Evolutionary conservation across 139 green algal species (phyloP).

Genomic region (Chlamydomonas asymmetrica): DNA sequence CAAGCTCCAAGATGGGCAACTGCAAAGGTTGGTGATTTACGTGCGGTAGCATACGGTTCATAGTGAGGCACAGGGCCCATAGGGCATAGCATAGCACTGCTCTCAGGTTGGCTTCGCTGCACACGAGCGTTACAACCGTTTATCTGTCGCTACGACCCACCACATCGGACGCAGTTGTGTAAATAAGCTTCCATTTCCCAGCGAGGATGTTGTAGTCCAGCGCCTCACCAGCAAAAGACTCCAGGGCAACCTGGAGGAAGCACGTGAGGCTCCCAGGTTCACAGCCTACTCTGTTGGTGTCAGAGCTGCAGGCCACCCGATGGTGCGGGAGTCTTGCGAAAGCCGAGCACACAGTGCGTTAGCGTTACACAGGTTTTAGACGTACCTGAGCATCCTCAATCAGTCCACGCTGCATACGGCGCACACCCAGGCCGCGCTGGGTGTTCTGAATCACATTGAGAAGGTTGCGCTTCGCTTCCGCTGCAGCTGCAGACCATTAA

Average conservation of each 20-base stretch:
- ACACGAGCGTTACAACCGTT: not conserved
- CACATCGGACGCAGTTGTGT: slow-evolving; percentile 54
- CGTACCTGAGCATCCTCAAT: slow-evolving; percentile 31
- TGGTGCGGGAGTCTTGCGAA: too few relatives aligned
- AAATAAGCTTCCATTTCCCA: slow-evolving; percentile 56
- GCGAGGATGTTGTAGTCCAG: slow-evolving; percentile 49
- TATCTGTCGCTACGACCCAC: slow-evolving; percentile 3
- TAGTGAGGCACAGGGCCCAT: not conserved
- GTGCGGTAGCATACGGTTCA: not conserved
- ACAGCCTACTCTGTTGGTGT: not conserved
- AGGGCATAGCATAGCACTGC: too few relatives aligned
- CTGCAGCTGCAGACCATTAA: too few relatives aligned
- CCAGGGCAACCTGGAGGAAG: slow-evolving; percentile 38
- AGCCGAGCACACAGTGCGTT: too few relatives aligned
- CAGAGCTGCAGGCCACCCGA: too few relatives aligned
- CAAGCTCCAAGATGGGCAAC: slow-evolving; percentile 39
- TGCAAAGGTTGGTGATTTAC: not conserved
- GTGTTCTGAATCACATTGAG: not conserved
- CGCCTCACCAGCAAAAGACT: slow-evolving; percentile 21
- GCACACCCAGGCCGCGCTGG: slow-evolving; percentile 10
- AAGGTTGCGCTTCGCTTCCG: not conserved
- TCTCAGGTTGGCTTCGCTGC: too few relatives aligned
- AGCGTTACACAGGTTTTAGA: too few relatives aligned
- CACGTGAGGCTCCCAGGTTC: not conserved
- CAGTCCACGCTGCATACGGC: slow-evolving; percentile 5